Evolutionary conservation across 345 rosid genomes (phyloP), one percentile per base, ranked within the genome.

Genomic region (Zanthoxylum bungeanum): DNA sequence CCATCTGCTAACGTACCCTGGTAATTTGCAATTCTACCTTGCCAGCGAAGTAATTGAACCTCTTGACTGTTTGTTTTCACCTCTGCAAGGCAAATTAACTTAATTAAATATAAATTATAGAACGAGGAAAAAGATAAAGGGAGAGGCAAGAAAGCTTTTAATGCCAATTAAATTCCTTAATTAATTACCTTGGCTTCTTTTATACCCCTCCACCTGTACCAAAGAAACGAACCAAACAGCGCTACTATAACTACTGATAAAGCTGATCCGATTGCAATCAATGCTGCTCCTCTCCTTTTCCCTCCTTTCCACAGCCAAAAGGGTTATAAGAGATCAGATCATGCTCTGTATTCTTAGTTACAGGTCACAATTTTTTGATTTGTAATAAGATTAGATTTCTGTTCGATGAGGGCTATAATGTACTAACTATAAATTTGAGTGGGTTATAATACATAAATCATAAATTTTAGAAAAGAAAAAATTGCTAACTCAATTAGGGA

Each of bases 181-280:
- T 36, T 11, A 17, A 4, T 44, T 44, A 30, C 11, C 0, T 40
- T 8, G 53, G 42, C 71, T 52, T 47, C 53, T 5, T 40, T 67
- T 4, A 19, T 7, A 1, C 36, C 33, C 36, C 58, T 68, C 60
- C 73, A 46, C 7, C 44, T 4, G 11, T 2, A 5, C 44, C 51
- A 66, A 21, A 62, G 9, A 67, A 19, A 53, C 0, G 9, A 58
- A 56, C 65, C 33, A 0, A 68, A 2, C 8, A 75, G 51, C 8
- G 22, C 9, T 0, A 67, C 76, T 14, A 61, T 4, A 39, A 52
- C 10, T 9, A 52, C 37, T 5, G 57, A 49, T 25, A 60, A 44
- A 40, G 73, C 42, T 49, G 76, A 42, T 24, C 16, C 30, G 4
- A 80, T 33, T 30, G 60, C 36, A 47, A 64, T 72, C 68, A 64